Conservation (phyloP, 2,329 filamentous ascomycete genomes). For the Diaporthe amygdali region DNA sequence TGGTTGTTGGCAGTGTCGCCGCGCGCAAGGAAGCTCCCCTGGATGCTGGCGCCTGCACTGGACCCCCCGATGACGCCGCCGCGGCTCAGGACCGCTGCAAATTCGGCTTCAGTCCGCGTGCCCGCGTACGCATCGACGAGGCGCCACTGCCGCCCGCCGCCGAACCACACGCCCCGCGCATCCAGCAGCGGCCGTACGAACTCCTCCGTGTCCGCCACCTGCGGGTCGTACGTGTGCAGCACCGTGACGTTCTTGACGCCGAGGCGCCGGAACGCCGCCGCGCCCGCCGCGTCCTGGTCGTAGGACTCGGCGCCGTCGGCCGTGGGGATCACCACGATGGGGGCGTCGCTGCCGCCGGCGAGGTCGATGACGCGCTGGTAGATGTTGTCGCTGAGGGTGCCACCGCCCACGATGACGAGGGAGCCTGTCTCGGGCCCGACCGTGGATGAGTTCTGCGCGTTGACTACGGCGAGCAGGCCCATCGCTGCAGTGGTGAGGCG, state of each 20-base stretch:
- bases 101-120: constrained; percentile 34
- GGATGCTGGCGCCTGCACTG: constrained; percentile 38
- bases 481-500: background rate
- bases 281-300: constrained; percentile 33
- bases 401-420: constrained; percentile 38
- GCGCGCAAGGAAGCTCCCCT: constrained; percentile 37
- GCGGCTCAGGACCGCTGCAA: constrained; percentile 34
- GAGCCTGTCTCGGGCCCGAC: constrained; percentile 36
- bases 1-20: constrained; percentile 38
- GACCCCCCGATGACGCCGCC: constrained; percentile 36
- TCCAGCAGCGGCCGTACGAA: constrained; percentile 34
- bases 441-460: background rate
- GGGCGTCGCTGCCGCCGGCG: constrained; percentile 31
- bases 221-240: constrained; percentile 37
- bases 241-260: constrained; percentile 36
- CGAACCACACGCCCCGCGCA: constrained; percentile 37
- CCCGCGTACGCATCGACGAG: constrained; percentile 40
- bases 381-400: constrained; percentile 35
- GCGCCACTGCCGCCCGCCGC: constrained; percentile 38
- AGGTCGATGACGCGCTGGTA: constrained; percentile 37
- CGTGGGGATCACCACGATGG: constrained; percentile 37
- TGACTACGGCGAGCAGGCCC: background rate
- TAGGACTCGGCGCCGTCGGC: constrained; percentile 34
- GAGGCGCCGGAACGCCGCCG: constrained; percentile 33
- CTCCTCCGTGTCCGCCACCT: constrained; percentile 36